A percentile compares a stretch with the other conserved stretches of the same genome.
phyloP scores from a whole-genome alignment of 192 early-diverging fungal species.

The Lunasporangiospora selenospora region DNA sequence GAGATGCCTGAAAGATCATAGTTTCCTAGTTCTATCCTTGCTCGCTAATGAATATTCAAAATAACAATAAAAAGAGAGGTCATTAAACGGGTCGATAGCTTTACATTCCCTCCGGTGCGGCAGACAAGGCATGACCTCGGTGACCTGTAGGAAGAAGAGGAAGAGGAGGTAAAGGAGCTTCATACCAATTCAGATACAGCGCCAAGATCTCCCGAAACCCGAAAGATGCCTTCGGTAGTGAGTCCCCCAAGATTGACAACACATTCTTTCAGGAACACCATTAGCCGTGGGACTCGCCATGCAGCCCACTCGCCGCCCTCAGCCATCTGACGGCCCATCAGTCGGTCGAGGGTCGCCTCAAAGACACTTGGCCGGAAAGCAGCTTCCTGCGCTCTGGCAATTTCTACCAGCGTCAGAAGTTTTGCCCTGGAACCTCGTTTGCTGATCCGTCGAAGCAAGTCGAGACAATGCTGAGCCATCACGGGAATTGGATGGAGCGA shows the following conservation, averaged over 20 bases:
- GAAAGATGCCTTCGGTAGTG: conserved; percentile 92
- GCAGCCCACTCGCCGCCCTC: conserved; percentile 48
- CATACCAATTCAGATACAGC: conserved; percentile 75
- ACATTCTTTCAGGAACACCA: conserved; percentile 79
- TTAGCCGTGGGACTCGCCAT: conserved; percentile 77
- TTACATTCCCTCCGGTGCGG: too few relatives aligned
- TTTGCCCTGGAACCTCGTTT: conserved; percentile 82
- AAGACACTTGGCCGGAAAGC: conserved; percentile 89
- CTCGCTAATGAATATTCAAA: conserved; percentile 66
- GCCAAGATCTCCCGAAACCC: conserved; percentile 93
- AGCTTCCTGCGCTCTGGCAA: conserved; percentile 77
- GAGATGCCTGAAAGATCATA: conserved; percentile 74
- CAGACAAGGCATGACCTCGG: too few relatives aligned
- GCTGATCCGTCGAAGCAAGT: conserved; percentile 73
- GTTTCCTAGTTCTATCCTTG: conserved; percentile 84
- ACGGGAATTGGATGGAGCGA: conserved; percentile 58
- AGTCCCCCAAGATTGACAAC: conserved; percentile 81
- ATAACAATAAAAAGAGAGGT: too few relatives aligned
- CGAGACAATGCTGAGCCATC: conserved; percentile 56
- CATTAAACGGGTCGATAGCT: too few relatives aligned
- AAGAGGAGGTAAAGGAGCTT: conserved; percentile 28
- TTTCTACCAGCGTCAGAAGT: conserved; percentile 70
- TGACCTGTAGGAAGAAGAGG: too few relatives aligned
- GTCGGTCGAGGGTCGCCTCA: conserved; percentile 87
- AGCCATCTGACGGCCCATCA: conserved; percentile 73